These are phyloP conservation scores for Beauveria caledonica DNA, from an alignment of 2,329 filamentous ascomycete species.

Conservation along the genomic window DNA sequence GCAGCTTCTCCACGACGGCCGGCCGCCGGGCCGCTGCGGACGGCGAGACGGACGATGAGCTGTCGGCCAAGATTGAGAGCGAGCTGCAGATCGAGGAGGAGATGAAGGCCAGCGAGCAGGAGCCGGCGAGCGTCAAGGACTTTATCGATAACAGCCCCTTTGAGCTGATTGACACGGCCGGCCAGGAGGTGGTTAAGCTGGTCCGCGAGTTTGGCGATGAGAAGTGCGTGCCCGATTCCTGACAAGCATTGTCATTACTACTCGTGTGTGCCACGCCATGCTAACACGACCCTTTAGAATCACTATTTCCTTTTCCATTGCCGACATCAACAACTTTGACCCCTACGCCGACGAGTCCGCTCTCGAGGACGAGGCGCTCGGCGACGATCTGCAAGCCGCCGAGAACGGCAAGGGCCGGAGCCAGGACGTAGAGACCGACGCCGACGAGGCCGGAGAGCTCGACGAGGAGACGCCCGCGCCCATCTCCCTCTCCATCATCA, in stretches of 20 bases:
- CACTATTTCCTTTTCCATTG: slow-evolving; percentile 35
- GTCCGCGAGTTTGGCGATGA: slow-evolving; percentile 79
- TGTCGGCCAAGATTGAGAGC: slow-evolving; percentile 75
- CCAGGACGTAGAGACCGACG: slow-evolving; percentile 41
- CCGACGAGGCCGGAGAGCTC: slow-evolving; percentile 36
- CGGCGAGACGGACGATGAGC: slow-evolving; percentile 62
- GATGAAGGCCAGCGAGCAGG: slow-evolving; percentile 62
- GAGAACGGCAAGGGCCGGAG: slow-evolving; percentile 41
- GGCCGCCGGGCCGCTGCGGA: slow-evolving; percentile 33
- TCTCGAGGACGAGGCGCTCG: slow-evolving; percentile 32
- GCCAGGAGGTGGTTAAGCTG: slow-evolving; percentile 81
- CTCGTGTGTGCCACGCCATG: too few relatives aligned
- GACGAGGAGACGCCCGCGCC: slow-evolving; percentile 57
- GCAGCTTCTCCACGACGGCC: slow-evolving; percentile 39
- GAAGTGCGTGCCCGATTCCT: slow-evolving; percentile 49
- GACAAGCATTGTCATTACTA: too few relatives aligned
- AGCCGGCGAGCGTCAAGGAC: slow-evolving; percentile 73
- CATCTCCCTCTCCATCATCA: slow-evolving; percentile 73
- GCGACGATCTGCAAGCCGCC: slow-evolving; percentile 40
- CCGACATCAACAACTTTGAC: slow-evolving; percentile 32
- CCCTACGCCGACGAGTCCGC: slow-evolving; percentile 30
- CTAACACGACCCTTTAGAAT: slow-evolving; percentile 23
- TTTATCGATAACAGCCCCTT: slow-evolving; percentile 82
- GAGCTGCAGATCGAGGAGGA: slow-evolving; percentile 80
- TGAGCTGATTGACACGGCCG: slow-evolving; percentile 71